These are phyloP conservation scores for Vitis hybrid DNA, from an alignment of 177 flowering plant species.

Conservation along the genomic window DNA sequence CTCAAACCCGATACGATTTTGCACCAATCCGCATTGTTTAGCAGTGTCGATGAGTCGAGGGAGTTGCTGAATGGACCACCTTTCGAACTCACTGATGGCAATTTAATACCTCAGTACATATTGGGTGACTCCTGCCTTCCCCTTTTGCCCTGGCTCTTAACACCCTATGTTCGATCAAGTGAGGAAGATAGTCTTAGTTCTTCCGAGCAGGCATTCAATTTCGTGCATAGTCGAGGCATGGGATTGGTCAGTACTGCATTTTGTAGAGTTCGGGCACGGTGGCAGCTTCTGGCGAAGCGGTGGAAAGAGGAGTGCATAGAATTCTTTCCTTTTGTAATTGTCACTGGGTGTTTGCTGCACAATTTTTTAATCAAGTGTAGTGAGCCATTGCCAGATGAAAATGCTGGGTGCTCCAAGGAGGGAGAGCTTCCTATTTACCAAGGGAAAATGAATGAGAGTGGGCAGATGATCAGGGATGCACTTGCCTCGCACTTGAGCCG, in stretches of 20 bases:
- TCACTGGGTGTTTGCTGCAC: conserved; percentile 65
- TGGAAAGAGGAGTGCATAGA: conserved; percentile 64
- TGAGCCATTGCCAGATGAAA: conserved; percentile 45
- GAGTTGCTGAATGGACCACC: conserved; percentile 54
- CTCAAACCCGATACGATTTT: conserved; percentile 45
- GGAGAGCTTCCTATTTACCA: conserved; percentile 39
- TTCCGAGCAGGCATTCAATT: conserved; percentile 40
- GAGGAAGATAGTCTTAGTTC: conserved; percentile 28
- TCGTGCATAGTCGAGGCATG: conserved; percentile 49
- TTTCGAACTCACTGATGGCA: conserved; percentile 37
- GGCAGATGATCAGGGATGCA: conserved; percentile 39
- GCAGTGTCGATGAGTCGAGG: conserved; percentile 41
- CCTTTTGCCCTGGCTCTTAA: conserved; percentile 68
- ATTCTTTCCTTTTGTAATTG: conserved; percentile 60
- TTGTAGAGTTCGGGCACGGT: conserved; percentile 40
- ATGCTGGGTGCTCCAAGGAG: conserved; percentile 21
- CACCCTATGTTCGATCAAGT: conserved; percentile 38
- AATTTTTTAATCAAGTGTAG: conserved; percentile 65
- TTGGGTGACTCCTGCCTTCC: conserved; percentile 79
- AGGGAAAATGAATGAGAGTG: conserved; percentile 48
- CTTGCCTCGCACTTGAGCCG: conserved; percentile 56
- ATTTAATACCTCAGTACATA: conserved; percentile 56
- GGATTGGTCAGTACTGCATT: conserved; percentile 52
- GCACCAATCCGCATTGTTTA: conserved; percentile 45
- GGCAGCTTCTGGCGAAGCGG: conserved; percentile 56